Percentiles rank a stretch among this genome's conserved stretches.
phyloP scores from a whole-genome alignment of 1,284 basidiomycete genomes.

The Trichosporon coremiiforme region DNA sequence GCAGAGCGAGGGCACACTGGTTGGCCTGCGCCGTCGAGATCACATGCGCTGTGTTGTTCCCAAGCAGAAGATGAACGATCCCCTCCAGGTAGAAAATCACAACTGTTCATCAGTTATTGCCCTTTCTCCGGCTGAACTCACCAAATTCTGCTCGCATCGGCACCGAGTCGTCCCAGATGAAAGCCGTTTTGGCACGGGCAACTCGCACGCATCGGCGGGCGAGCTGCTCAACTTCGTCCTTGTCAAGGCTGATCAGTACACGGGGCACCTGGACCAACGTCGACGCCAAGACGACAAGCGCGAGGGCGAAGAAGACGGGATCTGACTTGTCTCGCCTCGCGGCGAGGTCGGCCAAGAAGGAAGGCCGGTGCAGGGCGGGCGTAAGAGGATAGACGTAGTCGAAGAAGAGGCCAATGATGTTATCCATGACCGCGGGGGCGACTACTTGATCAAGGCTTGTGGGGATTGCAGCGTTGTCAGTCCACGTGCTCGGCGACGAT shows the following conservation, averaged over 20 bases:
- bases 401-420: conserved; percentile 49
- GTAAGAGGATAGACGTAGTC: conserved; percentile 51
- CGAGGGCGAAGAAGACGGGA: conserved; percentile 45
- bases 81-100: conserved; percentile 40
- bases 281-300: conserved; percentile 43
- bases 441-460: conserved; percentile 47
- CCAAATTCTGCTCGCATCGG: conserved; percentile 30
- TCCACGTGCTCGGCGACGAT: conserved; percentile 20
- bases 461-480: conserved; percentile 28
- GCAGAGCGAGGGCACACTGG: conserved; percentile 46
- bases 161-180: conserved; percentile 42
- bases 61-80: conserved; percentile 48
- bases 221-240: conserved; percentile 44
- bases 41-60: conserved; percentile 52
- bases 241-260: conserved; percentile 45
- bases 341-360: conserved; percentile 44
- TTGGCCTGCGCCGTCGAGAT: conserved; percentile 45
- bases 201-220: conserved; percentile 42
- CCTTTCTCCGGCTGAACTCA: neutral
- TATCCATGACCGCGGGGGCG: conserved; percentile 38
- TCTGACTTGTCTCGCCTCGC: conserved; percentile 43
- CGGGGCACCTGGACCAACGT: conserved; percentile 50
- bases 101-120: conserved; percentile 19
- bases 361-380: conserved; percentile 50
- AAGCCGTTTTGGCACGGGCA: conserved; percentile 40